Percentiles rank a stretch among this genome's conserved stretches.
phyloP scores from a whole-genome alignment of 2,329 filamentous ascomycete species.

The Penicillium brevicompactum region DNA sequence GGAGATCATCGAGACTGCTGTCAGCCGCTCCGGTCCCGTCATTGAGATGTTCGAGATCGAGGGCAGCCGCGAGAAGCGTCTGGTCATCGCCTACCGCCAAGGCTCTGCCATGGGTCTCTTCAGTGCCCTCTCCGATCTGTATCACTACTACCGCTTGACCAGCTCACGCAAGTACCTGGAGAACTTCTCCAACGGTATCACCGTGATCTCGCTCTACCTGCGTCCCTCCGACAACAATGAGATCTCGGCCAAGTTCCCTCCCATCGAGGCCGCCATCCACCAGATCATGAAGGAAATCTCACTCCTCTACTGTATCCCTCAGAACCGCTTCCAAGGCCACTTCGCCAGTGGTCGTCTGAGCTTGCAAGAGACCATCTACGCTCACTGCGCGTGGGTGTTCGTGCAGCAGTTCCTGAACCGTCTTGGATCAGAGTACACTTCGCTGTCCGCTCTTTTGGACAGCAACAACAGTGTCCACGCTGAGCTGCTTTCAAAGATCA shows the following conservation, averaged over 20 bases:
- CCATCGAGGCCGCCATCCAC: constrained; percentile 92
- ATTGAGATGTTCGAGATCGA: constrained; percentile 98
- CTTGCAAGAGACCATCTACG: constrained; percentile 95
- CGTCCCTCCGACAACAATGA: constrained; percentile 67
- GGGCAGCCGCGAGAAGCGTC: constrained; percentile 83
- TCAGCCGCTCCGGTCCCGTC: constrained; percentile 84
- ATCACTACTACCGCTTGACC: constrained; percentile 98
- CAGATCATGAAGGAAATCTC: constrained; percentile 99
- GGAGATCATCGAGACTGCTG: constrained; percentile 84
- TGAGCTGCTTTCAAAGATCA: constrained; percentile 87
- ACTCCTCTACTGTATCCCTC: constrained; percentile 93
- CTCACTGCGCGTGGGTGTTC: constrained; percentile 96
- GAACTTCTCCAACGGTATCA: constrained; percentile 98
- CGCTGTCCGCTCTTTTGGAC: constrained; percentile 79
- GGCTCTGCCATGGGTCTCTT: constrained; percentile 91
- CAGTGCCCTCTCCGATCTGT: constrained; percentile 90
- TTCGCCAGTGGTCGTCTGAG: constrained; percentile 86
- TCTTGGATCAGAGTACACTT: constrained; percentile 86
- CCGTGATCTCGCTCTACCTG: constrained; percentile 93
- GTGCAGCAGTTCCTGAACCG: constrained; percentile 98
- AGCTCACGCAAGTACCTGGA: constrained; percentile 97
- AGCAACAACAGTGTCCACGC: constrained; percentile 79
- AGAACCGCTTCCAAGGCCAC: constrained; percentile 90
- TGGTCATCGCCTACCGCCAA: constrained; percentile 93
- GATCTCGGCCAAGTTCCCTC: constrained; percentile 63